Percentiles rank a stretch among this genome's conserved stretches.
Conservation (phyloP, 495 filamentous ascomycete species). For the Penicillium angulare region DNA sequence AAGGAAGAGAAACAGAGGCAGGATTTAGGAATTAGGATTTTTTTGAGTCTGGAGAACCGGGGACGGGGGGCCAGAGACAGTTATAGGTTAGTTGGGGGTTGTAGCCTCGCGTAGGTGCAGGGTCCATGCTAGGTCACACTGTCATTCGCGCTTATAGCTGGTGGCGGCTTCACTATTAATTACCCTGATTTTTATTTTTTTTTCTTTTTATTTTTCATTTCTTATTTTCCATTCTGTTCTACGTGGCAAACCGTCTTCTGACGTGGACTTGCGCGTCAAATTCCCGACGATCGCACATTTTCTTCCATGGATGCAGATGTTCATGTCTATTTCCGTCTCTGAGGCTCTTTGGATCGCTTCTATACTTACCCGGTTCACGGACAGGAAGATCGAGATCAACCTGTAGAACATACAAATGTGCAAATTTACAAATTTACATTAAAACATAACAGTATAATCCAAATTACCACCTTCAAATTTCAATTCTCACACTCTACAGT, state of each 20-base stretch:
- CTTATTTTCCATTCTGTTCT: neutral
- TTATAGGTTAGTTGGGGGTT: neutral
- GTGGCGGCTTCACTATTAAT: too few species aligned
- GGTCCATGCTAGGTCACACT: neutral
- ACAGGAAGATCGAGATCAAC: too few species aligned
- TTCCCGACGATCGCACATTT: too few species aligned
- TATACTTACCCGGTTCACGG: neutral
- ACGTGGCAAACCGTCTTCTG: neutral
- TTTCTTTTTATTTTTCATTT: too few species aligned
- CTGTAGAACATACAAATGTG: too few species aligned
- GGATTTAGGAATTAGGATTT: too few species aligned
- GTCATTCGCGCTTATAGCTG: too few species aligned
- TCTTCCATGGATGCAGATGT: too few species aligned
- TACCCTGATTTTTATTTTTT: too few species aligned
- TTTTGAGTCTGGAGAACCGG: neutral
- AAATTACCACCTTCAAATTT: neutral
- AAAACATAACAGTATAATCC: too few species aligned
- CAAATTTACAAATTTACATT: too few species aligned
- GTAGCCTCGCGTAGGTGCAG: neutral
- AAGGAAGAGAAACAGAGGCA: conserved; percentile 2
- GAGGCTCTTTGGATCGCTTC: neutral
- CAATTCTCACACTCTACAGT: neutral
- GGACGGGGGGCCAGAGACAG: too few species aligned
- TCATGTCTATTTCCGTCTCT: neutral
- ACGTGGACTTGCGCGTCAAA: neutral